These are phyloP conservation scores for Candida peoriensis DNA, from an alignment of 805 yeast genomes.

Conservation along the genomic window DNA sequence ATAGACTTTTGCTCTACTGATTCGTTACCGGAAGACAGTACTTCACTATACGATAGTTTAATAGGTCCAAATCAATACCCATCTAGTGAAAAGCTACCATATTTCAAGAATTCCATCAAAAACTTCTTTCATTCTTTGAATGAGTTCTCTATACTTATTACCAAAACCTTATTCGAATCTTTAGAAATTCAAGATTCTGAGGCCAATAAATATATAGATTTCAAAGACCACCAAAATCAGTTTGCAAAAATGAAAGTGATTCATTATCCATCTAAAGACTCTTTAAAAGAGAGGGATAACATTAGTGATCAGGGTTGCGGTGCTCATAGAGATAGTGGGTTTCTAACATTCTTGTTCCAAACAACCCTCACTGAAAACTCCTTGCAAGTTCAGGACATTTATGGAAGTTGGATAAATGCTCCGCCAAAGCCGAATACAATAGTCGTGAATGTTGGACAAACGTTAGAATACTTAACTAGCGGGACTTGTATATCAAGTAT, in stretches of 20 bases:
- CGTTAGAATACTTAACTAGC: conserved; percentile 37
- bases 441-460: conserved; percentile 39
- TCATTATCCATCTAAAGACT: conserved; percentile 29
- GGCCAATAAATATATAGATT: conserved; percentile 40
- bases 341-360: conserved; percentile 35
- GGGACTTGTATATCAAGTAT: conserved; percentile 44
- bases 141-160: conserved; percentile 35
- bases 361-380: conserved; percentile 21
- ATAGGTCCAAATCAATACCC: conserved; percentile 48
- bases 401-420: conserved; percentile 40
- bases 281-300: conserved; percentile 1
- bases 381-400: conserved; percentile 38
- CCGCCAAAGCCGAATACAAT: conserved; percentile 29
- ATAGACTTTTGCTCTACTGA: conserved; percentile 47
- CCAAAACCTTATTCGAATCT: conserved; percentile 48
- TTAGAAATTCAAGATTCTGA: conserved; percentile 39
- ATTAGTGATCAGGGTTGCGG: conserved; percentile 31
- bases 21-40: conserved; percentile 25
- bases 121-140: conserved; percentile 42
- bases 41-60: conserved; percentile 32
- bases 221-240: conserved; percentile 28
- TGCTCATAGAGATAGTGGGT: conserved; percentile 37
- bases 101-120: conserved; percentile 26
- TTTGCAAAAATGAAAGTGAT: conserved; percentile 32
- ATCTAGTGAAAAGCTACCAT: conserved; percentile 27